phyloP scores from a whole-genome alignment of 2,329 filamentous ascomycete species.

The Tolypocladium ovalisporum region DNA sequence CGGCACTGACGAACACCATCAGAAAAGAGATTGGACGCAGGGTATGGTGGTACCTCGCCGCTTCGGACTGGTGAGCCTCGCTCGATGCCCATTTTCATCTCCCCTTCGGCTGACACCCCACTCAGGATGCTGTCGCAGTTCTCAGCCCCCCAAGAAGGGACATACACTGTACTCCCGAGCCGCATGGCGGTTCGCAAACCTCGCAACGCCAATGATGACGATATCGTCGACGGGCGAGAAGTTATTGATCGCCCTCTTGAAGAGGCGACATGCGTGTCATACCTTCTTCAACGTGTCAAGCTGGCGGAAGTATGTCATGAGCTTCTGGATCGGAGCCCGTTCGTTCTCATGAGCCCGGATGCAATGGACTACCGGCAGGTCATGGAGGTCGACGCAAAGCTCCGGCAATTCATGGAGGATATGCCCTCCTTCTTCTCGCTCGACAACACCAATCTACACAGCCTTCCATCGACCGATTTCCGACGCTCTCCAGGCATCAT shows the following conservation, averaged over 20 bases:
- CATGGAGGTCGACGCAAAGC: conserved; percentile 18
- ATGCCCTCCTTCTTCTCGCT: conserved; percentile 18
- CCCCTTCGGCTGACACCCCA: neutral
- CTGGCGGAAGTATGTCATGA: conserved; percentile 24
- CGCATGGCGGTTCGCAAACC: conserved; percentile 28
- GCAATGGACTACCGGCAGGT: conserved; percentile 19
- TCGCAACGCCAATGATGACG: conserved; percentile 26
- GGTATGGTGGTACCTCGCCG: conserved; percentile 32
- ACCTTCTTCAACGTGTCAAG: conserved; percentile 25
- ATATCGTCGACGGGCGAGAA: conserved; percentile 18
- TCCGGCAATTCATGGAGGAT: conserved; percentile 15
- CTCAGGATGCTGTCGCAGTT: conserved; percentile 25
- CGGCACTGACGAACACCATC: conserved; percentile 12
- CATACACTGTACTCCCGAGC: conserved; percentile 23
- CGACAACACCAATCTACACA: conserved; percentile 6
- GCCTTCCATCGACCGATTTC: conserved; percentile 11
- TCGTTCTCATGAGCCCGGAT: conserved; percentile 15
- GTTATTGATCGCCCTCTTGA: conserved; percentile 16
- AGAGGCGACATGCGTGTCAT: conserved; percentile 23
- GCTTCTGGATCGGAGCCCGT: conserved; percentile 20
- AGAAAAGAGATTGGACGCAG: conserved; percentile 26
- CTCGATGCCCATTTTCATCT: too few species aligned
- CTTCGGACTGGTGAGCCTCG: conserved; percentile 25
- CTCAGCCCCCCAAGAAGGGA: conserved; percentile 21
- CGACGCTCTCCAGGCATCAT: conserved; percentile 12